phyloP scores from a whole-genome alignment of 1,284 basidiomycete genomes.

The Marasmius tenuissimus region DNA sequence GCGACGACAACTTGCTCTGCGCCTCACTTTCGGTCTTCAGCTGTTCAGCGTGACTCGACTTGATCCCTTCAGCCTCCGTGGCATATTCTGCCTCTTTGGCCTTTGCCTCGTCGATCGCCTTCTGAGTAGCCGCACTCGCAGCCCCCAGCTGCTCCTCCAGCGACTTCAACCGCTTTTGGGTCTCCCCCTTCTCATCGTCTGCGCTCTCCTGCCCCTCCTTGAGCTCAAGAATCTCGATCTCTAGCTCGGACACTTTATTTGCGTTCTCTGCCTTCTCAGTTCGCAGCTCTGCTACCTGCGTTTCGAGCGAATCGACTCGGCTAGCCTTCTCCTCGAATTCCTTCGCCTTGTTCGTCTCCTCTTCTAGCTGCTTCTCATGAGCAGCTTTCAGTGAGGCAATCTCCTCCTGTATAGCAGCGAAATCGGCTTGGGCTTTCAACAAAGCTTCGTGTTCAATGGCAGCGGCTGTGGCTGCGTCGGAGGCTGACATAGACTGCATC shows the following conservation, averaged over 20 bases:
- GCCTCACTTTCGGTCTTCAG: conserved; percentile 45
- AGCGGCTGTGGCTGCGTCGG: conserved; percentile 47
- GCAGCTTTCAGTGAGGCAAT: conserved; percentile 47
- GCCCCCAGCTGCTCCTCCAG: conserved; percentile 53
- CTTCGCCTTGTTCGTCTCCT: conserved; percentile 42
- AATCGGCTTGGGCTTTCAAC: conserved; percentile 60
- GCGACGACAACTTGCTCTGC: conserved; percentile 42
- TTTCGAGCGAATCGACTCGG: conserved; percentile 44
- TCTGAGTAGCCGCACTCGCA: conserved; percentile 47
- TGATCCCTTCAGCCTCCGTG: conserved; percentile 39
- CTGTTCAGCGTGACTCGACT: conserved; percentile 46
- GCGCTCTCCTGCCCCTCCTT: conserved; percentile 68
- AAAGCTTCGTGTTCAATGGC: conserved; percentile 64
- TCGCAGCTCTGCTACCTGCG: conserved; percentile 57
- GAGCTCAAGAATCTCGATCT: conserved; percentile 77
- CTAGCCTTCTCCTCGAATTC: conserved; percentile 45
- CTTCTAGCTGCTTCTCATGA: conserved; percentile 49
- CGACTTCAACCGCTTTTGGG: conserved; percentile 45
- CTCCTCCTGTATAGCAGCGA: conserved; percentile 58
- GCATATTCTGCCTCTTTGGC: conserved; percentile 49
- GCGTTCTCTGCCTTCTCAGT: conserved; percentile 74
- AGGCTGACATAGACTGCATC: conserved; percentile 42
- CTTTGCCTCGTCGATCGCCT: conserved; percentile 51
- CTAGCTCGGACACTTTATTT: conserved; percentile 74
- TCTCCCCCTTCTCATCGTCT: conserved; percentile 56